Base-by-base conservation (phyloP, 1,284 basidiomycete genomes). In the Xanthoconium separans region DNA sequence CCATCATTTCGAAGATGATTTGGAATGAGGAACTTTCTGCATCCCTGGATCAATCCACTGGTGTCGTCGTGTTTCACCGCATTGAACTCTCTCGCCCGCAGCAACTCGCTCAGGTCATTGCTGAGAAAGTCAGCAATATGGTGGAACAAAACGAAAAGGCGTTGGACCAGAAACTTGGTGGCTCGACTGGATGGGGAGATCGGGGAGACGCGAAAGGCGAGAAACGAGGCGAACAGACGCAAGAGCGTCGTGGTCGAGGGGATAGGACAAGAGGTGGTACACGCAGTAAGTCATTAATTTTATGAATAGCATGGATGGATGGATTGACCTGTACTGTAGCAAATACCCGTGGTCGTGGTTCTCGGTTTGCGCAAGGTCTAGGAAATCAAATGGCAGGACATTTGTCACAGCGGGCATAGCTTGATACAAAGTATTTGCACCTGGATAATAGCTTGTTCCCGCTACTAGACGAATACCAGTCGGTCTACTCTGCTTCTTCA, bases 1-100 rank as follows among this genome's bases (percentile, higher is more conserved):
- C 95, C 24, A 87, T 98, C 64, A 91, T 98, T 45, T 95, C 92
- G 44, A 93, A 95, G 75, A 98, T 99, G 97, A 98, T 99, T 67
- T 98, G 95, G 94, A 94, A 84, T 65, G 97, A 98, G 70, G 95
- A 98, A 71, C 79, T 99, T 15, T 82, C 91, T 10, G 97, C 96
- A 1, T 95, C 93, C 31, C 79, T 99, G 54, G 97, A 99, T 70
- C 92, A 92, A 70, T 86, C 91, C 18, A 85, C 86, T 50, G 84
- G 86, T 51, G 93, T 95, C 44, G 79, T 97, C 48, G 86, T 95
- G 47, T 93, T 98, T 79, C 91, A 96, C 70, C 86, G 91, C 51
- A 83, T 93, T 51, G 94, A 98, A 65, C 81, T 94, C 43, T 85
- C 91, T 31, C 88, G 93, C 52, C 80, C 91, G n/a, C 96, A 99